Evolutionary conservation across 495 filamentous ascomycete species (phyloP).

Genomic region (Penicillium nucicola): DNA sequence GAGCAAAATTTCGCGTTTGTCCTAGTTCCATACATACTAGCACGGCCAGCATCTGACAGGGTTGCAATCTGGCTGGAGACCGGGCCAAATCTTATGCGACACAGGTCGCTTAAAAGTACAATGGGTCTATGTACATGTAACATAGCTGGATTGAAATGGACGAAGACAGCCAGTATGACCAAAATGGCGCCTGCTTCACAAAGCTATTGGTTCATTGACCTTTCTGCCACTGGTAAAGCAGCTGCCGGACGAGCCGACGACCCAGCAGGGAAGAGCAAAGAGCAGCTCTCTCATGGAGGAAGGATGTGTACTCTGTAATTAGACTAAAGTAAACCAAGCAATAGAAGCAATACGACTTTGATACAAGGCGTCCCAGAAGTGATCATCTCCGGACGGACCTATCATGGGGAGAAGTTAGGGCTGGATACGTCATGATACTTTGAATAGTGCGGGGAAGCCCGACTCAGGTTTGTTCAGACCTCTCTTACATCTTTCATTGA

Average conservation of each 20-base stretch:
- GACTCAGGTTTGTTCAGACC: too few species aligned
- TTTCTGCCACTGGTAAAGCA: neutral
- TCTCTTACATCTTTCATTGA: too few species aligned
- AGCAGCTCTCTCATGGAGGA: neutral
- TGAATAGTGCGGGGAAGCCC: too few species aligned
- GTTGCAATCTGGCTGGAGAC: neutral
- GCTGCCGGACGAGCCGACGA: conserved; percentile 1
- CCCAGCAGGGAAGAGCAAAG: neutral
- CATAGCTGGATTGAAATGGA: neutral
- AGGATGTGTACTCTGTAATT: neutral
- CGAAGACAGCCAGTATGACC: conserved; percentile 2
- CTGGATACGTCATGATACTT: conserved; percentile 10
- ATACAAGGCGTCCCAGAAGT: conserved; percentile 3
- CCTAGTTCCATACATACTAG: neutral
- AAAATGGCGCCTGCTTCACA: neutral
- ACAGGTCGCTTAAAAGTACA: neutral
- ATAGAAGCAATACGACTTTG: conserved; percentile 5
- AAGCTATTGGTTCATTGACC: neutral
- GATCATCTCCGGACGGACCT: conserved; percentile 8
- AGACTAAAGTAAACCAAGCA: conserved; percentile 1
- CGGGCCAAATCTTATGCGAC: neutral
- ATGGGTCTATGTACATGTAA: neutral
- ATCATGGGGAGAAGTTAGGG: neutral
- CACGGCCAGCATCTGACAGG: neutral
- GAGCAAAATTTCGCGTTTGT: neutral